Base-by-base conservation (phyloP, 352 stramenopile genomes). In the Plasmopara muralis region DNA sequence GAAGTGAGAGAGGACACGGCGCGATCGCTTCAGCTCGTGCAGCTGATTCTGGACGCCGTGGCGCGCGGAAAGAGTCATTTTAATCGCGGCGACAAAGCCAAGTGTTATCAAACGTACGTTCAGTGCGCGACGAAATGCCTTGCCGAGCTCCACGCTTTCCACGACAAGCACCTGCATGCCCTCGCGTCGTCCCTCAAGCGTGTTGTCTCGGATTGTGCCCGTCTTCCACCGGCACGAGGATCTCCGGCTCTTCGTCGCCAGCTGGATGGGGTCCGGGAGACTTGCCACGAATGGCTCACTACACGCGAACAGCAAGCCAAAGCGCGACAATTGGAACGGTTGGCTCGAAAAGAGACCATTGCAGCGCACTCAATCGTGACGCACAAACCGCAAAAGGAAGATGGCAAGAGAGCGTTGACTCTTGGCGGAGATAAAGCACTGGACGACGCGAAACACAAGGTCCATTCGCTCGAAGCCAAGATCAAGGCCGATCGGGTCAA, bases 51-150 rank as follows among this genome's bases (percentile, higher is more conserved):
- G 6, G 61, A 83, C 14, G 68, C 75, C 0, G 66, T 92, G 20
- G 65, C 80, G 50, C 65, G 69, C 9, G 79, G 82, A 7, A 89
- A 88, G 51, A 50, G 62, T 13, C 72, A 83, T 43, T 92, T 85
- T 57, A 92, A 92, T 51, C 70, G 71, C 9, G 82, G 82, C 0
- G 79, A 92, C 57, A 87, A 87, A 50, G 62, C 57, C 13, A 82
- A 83, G 52, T 92, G 82, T 53, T 85, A 78, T 43, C 67, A 83
- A 47, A 75, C 73, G 38, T 88, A 89, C 49, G 57, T 72, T 5
- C 72, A 74, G 20, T 70, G 65, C 30, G 68, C 63, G 9, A 69
- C 87, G 15, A 64, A 69, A 50, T 68, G 62, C 30, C 55, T 81
- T 6, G 58, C 72, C 0, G 57, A 73, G 43, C 64, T 87, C 16